phyloP scores from a whole-genome alignment of 139 green algal species.

The Chlamydomonas eustigma region DNA sequence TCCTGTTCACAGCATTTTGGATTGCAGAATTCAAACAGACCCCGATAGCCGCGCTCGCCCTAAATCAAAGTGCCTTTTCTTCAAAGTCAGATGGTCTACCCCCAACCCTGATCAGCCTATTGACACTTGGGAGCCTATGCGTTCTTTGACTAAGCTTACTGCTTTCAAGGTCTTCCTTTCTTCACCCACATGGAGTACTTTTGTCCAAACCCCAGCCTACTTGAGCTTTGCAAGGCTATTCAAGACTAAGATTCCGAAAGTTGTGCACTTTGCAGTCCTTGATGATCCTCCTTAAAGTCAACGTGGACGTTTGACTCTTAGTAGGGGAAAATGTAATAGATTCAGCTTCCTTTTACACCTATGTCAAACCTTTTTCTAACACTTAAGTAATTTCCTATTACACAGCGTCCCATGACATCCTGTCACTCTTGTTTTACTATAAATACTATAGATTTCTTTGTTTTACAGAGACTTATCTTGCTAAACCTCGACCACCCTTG shows the following conservation, averaged over 20 bases:
- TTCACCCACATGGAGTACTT: background rate
- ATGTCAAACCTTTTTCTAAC: too few species aligned
- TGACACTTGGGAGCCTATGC: background rate
- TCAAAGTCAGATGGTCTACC: constrained; percentile 3
- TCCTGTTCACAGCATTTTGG: background rate
- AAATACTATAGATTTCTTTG: too few species aligned
- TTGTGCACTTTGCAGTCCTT: background rate
- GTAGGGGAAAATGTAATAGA: background rate
- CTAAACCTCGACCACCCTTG: too few species aligned
- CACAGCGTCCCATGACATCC: too few species aligned
- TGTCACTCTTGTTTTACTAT: too few species aligned
- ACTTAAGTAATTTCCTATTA: too few species aligned
- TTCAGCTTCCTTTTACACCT: background rate
- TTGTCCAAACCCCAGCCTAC: background rate
- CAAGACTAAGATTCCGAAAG: background rate
- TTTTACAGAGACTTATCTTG: too few species aligned
- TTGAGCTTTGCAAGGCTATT: background rate
- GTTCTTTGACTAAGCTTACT: background rate
- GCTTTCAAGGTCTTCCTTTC: background rate
- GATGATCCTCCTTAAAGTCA: background rate
- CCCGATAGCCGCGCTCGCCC: background rate
- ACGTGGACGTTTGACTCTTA: background rate
- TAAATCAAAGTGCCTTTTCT: background rate
- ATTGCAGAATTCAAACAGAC: constrained; percentile 4
- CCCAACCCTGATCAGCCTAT: background rate